These are phyloP conservation scores for Puccinia coronata DNA, from an alignment of 1,284 basidiomycete species.

Conservation along the genomic window DNA sequence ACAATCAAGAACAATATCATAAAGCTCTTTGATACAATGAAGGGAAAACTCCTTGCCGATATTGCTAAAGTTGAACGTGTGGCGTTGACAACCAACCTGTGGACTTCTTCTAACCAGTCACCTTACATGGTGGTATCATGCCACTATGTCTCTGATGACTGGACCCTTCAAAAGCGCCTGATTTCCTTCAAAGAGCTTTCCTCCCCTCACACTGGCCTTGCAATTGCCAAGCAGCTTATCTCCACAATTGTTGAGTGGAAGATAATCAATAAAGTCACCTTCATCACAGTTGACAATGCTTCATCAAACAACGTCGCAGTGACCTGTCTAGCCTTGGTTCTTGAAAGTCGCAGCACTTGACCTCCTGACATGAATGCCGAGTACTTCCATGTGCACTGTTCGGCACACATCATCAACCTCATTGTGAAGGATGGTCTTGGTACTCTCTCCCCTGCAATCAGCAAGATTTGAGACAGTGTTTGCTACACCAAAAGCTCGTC, in stretches of 20 bases:
- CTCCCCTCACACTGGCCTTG: background rate
- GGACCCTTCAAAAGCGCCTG: background rate
- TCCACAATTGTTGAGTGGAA: background rate
- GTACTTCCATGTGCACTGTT: background rate
- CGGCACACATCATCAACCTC: background rate
- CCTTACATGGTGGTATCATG: background rate
- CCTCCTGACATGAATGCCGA: background rate
- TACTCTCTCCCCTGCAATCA: background rate
- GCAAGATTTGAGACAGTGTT: background rate
- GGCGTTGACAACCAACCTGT: background rate
- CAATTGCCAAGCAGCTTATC: background rate
- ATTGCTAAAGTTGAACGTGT: background rate
- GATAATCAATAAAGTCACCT: background rate
- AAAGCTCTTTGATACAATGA: background rate
- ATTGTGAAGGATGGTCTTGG: background rate
- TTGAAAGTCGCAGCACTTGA: background rate
- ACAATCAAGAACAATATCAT: background rate
- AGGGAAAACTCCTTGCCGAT: background rate
- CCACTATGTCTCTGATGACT: background rate
- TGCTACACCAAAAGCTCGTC: background rate
- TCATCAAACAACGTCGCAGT: background rate
- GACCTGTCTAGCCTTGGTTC: background rate
- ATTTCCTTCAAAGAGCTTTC: background rate
- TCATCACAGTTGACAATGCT: slow-evolving; percentile 8
- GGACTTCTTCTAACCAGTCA: background rate